phyloP scores from a whole-genome alignment of 2,329 filamentous ascomycete species.

The Canariomyces notabilis region DNA sequence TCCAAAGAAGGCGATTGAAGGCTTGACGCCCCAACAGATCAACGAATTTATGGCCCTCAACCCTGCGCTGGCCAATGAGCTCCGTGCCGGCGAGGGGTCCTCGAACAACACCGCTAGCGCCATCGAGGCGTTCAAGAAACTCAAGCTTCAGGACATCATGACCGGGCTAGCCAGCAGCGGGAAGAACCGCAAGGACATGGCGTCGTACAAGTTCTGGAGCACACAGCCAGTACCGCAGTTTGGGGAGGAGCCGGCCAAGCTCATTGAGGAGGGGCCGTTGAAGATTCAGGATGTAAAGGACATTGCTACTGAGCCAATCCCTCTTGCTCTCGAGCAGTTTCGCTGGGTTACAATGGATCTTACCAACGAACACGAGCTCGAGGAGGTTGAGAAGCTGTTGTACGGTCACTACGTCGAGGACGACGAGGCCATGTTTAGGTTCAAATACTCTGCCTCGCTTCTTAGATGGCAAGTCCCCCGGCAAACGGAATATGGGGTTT shows the following conservation, averaged over 20 bases:
- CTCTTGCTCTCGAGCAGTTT: constrained; percentile 70
- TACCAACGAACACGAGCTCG: constrained; percentile 68
- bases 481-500: neutral
- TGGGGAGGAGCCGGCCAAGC: constrained; percentile 49
- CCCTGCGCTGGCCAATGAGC: constrained; percentile 63
- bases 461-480: constrained; percentile 66
- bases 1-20: constrained; percentile 47
- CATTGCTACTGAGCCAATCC: constrained; percentile 70
- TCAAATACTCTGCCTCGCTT: constrained; percentile 88
- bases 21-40: constrained; percentile 52
- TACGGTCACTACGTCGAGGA: constrained; percentile 97
- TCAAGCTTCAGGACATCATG: constrained; percentile 67
- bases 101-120: constrained; percentile 36
- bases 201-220: constrained; percentile 96
- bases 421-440: constrained; percentile 93
- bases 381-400: constrained; percentile 87
- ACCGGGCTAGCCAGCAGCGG: constrained; percentile 69
- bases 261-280: constrained; percentile 74
- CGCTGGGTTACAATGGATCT: constrained; percentile 94
- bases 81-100: constrained; percentile 27
- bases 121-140: constrained; percentile 52
- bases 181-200: constrained; percentile 95
- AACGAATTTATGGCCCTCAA: constrained; percentile 66
- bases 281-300: constrained; percentile 72
- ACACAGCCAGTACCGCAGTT: constrained; percentile 94